Conservation (phyloP, 169 alveolate species). For the Hepatocystis sp. region DNA sequence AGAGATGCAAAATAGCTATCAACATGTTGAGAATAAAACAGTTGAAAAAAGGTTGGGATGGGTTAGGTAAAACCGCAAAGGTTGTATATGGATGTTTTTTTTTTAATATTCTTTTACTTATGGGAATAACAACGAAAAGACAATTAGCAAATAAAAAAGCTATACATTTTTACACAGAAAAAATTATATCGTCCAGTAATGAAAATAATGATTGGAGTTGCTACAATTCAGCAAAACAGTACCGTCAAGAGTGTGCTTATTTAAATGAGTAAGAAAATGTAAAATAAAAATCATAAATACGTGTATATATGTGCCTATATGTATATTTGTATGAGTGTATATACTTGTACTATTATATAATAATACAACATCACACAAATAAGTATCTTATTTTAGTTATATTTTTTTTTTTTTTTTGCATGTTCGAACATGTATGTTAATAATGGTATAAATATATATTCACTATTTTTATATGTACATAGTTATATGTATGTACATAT, state of each 20-base stretch:
- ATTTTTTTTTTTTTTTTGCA: too few relatives aligned
- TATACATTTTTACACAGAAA: constrained; percentile 38
- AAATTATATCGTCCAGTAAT: constrained; percentile 46
- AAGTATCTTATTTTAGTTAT: too few relatives aligned
- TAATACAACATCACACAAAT: neutral
- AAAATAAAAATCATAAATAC: too few relatives aligned
- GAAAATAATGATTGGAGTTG: constrained; percentile 81
- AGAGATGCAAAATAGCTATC: neutral
- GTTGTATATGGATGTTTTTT: constrained; percentile 66
- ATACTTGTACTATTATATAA: neutral
- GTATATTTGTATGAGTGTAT: neutral
- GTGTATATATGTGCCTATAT: neutral
- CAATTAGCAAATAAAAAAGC: constrained; percentile 73
- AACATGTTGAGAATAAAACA: constrained; percentile 41
- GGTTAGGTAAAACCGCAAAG: constrained; percentile 58
- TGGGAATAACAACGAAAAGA: constrained; percentile 73
- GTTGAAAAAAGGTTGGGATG: constrained; percentile 44
- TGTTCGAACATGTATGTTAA: too few relatives aligned
- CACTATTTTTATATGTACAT: too few relatives aligned
- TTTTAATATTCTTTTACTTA: constrained; percentile 47
- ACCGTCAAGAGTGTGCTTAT: constrained; percentile 81
- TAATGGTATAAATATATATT: too few relatives aligned
- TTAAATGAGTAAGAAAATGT: constrained; percentile 59
- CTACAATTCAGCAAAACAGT: constrained; percentile 82
- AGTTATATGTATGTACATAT: constrained; percentile 1